phyloP scores from a whole-genome alignment of 345 rosid genomes.

The Citrus sp. region DNA sequence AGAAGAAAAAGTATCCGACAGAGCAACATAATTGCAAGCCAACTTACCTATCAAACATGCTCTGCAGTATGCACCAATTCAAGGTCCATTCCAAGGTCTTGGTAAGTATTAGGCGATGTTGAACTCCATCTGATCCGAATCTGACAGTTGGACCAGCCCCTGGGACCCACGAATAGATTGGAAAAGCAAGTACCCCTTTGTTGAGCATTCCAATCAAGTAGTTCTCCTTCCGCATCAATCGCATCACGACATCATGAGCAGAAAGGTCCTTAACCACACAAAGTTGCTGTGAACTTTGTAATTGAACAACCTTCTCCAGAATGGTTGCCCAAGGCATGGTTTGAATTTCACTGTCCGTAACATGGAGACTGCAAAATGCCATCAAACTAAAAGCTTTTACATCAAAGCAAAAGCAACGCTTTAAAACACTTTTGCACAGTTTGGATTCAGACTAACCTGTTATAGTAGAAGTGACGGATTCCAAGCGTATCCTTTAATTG shows the following conservation, averaged over 20 bases:
- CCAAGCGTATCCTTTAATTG: constrained; percentile 83
- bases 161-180: constrained; percentile 80
- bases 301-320: constrained; percentile 82
- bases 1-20: background rate
- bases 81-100: constrained; percentile 98
- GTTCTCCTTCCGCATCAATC: constrained; percentile 97
- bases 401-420: constrained; percentile 8
- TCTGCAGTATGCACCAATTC: constrained; percentile 97
- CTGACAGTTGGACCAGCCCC: constrained; percentile 88
- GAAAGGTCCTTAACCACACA: constrained; percentile 97
- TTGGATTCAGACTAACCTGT: constrained; percentile 47
- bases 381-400: background rate
- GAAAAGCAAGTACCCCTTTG: constrained; percentile 93
- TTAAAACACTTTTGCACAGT: background rate
- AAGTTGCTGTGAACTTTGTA: constrained; percentile 75
- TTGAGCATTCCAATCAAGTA: constrained; percentile 98
- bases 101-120: constrained; percentile 61
- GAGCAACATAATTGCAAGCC: constrained; percentile 11
- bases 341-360: constrained; percentile 85
- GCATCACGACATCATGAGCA: constrained; percentile 92
- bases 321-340: constrained; percentile 94
- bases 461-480: constrained; percentile 75
- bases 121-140: constrained; percentile 46
- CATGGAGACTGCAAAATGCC: constrained; percentile 70
- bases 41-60: constrained; percentile 96